These are phyloP conservation scores for Diaporthe eres DNA, from an alignment of 2,329 filamentous ascomycete species.

Conservation along the genomic window DNA sequence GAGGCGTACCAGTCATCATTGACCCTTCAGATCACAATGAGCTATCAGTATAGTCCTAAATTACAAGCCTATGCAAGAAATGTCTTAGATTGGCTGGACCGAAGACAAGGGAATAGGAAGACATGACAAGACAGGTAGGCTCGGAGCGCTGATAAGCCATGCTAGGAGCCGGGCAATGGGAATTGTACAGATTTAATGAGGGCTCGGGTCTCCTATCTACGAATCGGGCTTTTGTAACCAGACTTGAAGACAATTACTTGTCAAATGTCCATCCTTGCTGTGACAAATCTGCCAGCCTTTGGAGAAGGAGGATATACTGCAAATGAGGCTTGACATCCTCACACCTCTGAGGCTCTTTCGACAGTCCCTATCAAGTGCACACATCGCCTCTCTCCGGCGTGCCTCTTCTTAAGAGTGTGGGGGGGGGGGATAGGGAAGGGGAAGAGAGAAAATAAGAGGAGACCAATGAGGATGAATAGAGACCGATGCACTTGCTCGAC, in stretches of 20 bases:
- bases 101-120: background rate
- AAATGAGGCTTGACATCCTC: background rate
- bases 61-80: background rate
- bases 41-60: background rate
- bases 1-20: background rate
- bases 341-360: background rate
- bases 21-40: background rate
- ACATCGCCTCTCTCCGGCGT: background rate
- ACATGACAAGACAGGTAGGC: background rate
- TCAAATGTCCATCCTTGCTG: background rate
- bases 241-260: background rate
- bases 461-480: background rate
- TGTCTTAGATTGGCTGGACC: background rate
- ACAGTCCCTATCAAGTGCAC: background rate
- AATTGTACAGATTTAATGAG: background rate
- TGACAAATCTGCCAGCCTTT: background rate
- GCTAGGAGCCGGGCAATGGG: background rate
- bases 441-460: background rate
- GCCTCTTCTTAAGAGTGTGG: too few relatives aligned
- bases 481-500: constrained; percentile 1
- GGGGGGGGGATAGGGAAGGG: too few relatives aligned
- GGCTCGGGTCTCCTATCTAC: background rate
- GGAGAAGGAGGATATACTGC: background rate
- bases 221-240: background rate
- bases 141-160: background rate